Percentiles rank a stretch among this genome's conserved stretches.
Conservation (phyloP, 129 eudicot species). For the Cynara cardunculus region DNA sequence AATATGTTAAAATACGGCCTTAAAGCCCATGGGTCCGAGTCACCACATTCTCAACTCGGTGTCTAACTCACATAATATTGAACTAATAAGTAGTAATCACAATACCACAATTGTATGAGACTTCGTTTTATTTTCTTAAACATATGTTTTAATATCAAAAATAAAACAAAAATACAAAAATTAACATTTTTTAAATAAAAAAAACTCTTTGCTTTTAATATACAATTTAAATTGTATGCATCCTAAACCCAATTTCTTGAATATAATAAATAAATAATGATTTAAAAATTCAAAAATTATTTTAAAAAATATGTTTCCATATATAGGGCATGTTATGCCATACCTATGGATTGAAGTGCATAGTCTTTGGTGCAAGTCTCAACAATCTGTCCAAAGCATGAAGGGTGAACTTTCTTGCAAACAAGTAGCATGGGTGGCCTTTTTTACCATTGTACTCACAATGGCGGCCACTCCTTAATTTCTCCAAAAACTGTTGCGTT, state of each 20-base stretch:
- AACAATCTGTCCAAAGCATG: slow-evolving; percentile 66
- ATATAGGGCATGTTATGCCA: neutral
- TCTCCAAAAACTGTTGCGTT: slow-evolving; percentile 46
- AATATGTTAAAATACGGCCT: too few species aligned
- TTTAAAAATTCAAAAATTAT: neutral
- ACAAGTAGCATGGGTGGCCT: slow-evolving; percentile 56
- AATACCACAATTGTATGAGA: neutral
- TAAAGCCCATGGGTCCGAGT: too few species aligned
- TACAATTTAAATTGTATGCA: neutral
- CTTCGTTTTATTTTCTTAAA: neutral
- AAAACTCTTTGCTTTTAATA: neutral
- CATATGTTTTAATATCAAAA: neutral
- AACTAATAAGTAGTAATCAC: neutral
- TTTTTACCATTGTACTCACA: slow-evolving; percentile 67
- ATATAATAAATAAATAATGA: neutral
- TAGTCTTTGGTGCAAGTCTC: slow-evolving; percentile 56
- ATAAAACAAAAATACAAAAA: neutral
- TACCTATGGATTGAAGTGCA: slow-evolving; percentile 48
- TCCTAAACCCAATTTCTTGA: neutral
- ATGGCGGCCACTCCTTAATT: slow-evolving; percentile 43
- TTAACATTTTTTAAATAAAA: neutral
- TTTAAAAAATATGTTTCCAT: neutral
- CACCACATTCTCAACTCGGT: neutral
- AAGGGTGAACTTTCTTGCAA: slow-evolving; percentile 76
- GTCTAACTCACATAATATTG: neutral